Evolutionary conservation across 1,284 basidiomycete species (phyloP), one percentile per base, ranked within the genome.

Genomic region (Puccinia triticina): DNA sequence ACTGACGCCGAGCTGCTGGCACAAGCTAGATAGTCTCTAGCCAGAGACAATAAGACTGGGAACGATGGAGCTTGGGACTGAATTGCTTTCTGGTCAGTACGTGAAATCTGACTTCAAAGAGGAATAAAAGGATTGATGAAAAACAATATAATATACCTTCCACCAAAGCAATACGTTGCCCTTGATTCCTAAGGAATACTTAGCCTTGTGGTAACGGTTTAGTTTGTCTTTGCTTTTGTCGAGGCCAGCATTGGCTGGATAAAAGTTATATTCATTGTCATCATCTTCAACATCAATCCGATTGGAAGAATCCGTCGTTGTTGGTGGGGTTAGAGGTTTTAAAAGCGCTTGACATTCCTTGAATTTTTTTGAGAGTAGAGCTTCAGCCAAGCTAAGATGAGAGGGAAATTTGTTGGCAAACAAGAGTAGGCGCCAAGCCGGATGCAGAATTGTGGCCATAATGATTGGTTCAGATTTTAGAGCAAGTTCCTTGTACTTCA

Each of bases 21-120:
- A 67, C 64, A 67, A 40, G 64, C 64, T 5, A 67, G 18, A n/a
- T 67, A 67, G 26, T 67, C 64, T 26, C 64, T 67, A 2, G 34
- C 64, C 16, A 67, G 40, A 29, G 64, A 67, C 7, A 26, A 29
- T 7, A 59, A 32, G 10, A 59, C 14, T 29, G 57, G 57, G 57
- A 59, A 59, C 14, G 26, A 59, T 29, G 57, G 10, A 5, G 57
- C 16, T 14, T 59, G 57, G 5, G 57, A 7, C 57, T 59, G n/a
- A 29, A 59, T 26, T 59, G 43, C 7, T 46, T 7, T 46, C 7
- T 8, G 43, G 43, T 26, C 5, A 7, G 8, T 2, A 59, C 21
- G 10, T 26, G 26, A 8, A 8, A 10, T 29, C 57, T 59, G 57
- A 29, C n/a, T n/a, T 29, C 29, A 29, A 7, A 59, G 57, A 59